Base-by-base conservation (phyloP, 257 asterid genomes). In the Przewalskia tangutica region DNA sequence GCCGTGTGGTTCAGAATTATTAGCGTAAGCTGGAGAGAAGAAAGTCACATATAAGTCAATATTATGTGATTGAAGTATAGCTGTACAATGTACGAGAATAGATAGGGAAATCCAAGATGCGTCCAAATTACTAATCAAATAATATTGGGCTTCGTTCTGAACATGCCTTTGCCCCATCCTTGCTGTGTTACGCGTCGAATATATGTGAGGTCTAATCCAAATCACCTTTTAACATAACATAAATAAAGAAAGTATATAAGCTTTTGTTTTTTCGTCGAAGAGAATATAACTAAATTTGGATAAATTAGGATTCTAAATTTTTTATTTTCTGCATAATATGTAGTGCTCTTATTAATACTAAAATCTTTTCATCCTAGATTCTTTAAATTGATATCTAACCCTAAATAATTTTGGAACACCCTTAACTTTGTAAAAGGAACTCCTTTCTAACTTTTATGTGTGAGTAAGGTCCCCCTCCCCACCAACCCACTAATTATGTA, bases 71-170 rank as follows among this genome's bases (percentile, higher is more conserved):
- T 40, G 62, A 51, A 85, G 36, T 51, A 27, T 79, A 77, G 83
- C 79, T 80, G 86, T 81, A 85, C 83, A 20, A 82, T n/a, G 88
- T 86, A 86, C 88, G 68, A 81, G 85, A 83, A 81, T 84, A 6
- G 77, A 58, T 50, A 75, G 80, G 62, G 27, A 75, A 73, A 75
- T 75, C 46, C 79, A 71, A 71, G 79, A 71, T 13, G 20, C 59
- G 11, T 11, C 4, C 62, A 75, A 50, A 75, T 75, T 75, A 60
- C 79, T 50, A 20, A 23, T 75, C 62, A 73, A 73, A 13, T 23
- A 20, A 7, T 73, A 48, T 20, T 0, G 60, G 44, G 8, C 11
- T 20, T 23, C 34, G 32, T 73, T 73, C 3, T 16, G 62, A 75
- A 75, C 62, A 75, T 75, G 62, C 44, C 2, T 50, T 75, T 75